Conservation (phyloP, 148 eudicot genomes). For the Fallopia convolvulus region DNA sequence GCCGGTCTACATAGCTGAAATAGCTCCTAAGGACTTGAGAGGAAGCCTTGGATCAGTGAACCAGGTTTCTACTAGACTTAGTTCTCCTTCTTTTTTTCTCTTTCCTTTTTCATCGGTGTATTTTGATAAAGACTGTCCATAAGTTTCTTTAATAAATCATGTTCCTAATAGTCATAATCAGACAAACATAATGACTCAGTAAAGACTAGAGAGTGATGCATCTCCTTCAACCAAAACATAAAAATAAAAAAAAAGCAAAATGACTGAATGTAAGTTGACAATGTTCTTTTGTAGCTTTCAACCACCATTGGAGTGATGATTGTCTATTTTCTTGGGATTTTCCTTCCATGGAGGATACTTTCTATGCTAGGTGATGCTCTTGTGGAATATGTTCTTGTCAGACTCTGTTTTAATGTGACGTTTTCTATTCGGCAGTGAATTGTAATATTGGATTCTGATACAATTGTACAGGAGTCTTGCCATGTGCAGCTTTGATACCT, state of each 20-base stretch:
- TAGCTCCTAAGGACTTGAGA: slow-evolving; percentile 84
- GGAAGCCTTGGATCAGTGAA: slow-evolving; percentile 86
- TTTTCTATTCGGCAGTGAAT: neutral
- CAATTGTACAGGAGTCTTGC: slow-evolving; percentile 55
- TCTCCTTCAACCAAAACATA: too few species aligned
- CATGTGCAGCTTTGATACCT: slow-evolving; percentile 75
- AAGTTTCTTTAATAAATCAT: too few species aligned
- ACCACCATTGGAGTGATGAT: slow-evolving; percentile 82
- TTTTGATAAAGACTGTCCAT: too few species aligned
- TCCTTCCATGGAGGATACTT: slow-evolving; percentile 69
- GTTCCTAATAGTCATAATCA: neutral
- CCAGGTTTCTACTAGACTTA: slow-evolving; percentile 44
- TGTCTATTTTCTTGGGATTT: slow-evolving; percentile 68
- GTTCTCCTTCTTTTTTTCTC: neutral
- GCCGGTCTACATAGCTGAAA: slow-evolving; percentile 91
- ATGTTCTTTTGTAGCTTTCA: slow-evolving; percentile 47
- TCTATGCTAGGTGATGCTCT: slow-evolving; percentile 61
- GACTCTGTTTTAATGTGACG: neutral
- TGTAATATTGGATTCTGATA: neutral
- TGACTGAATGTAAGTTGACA: neutral
- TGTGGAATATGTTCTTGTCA: neutral
- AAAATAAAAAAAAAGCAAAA: neutral
- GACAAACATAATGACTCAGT: neutral
- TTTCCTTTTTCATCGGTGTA: too few species aligned
- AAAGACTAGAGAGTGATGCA: too few species aligned